Base-by-base conservation (phyloP, 1,284 basidiomycete species). In the Malassezia caprae region DNA sequence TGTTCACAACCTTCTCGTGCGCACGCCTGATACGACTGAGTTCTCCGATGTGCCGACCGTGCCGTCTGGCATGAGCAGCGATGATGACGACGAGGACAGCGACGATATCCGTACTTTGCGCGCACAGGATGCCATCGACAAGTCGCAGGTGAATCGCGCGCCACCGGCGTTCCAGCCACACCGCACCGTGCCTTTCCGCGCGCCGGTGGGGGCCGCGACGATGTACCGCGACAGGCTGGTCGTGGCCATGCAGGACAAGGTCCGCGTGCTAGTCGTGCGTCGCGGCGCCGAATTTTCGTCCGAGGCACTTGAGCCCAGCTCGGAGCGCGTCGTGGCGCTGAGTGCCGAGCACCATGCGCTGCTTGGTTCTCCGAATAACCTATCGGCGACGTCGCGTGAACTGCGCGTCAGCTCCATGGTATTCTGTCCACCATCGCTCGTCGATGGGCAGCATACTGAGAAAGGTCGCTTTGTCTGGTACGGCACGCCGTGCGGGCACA, bases 381-480 rank as follows among this genome's bases (percentile, higher is more conserved):
- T 43, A 8, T 52, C 55, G 15, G 8, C 49, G 19, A 48, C 34
- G 5, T 52, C 55, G 39, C 49, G 50, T 8, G 55, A 57, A 21
- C 28, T 57, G 32, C 55, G 55, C 11, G 32, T 23, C 3, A 35
- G 44, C 6, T 11, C 43, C 11, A 17, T 57, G 6, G 39, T 48
- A 11, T 57, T 57, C 19, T 48, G 47, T 19, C 55, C 55, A n/a
- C 31, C 55, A 13, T n/a, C 51, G 19, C 10, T 28, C 11, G 7
- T 43, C 8, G 51, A 42, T 13, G 34, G 15, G n/a, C n/a, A 35
- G 17, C 32, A n/a, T 13, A 27, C 4, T 7, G 26, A 39, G 15
- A 59, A 64, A 24, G 69, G 67, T 3, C 51, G 67, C 13, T 68
- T 62, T 39, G 57, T 71, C 3, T 73, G 71, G 71, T 69, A 67